Evolutionary conservation across 1,139 yeast species (phyloP).

Genomic region (Saccharomyces hybrid): DNA sequence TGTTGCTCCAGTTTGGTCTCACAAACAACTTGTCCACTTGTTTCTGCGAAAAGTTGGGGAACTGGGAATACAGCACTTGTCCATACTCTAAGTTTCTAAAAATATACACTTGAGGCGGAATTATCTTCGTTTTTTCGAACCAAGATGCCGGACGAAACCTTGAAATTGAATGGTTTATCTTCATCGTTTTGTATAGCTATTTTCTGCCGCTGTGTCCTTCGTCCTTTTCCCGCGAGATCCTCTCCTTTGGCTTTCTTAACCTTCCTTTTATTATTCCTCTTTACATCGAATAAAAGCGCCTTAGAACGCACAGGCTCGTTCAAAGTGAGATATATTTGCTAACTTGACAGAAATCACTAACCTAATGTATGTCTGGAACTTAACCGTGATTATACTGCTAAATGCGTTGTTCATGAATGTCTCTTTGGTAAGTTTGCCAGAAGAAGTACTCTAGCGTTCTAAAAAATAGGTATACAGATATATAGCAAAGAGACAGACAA

Average conservation of each 20-base stretch:
- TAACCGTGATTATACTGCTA: not conserved
- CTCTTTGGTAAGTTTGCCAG: not conserved
- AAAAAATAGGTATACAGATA: not conserved
- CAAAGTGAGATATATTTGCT: not conserved
- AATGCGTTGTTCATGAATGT: not conserved
- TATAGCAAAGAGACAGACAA: not conserved
- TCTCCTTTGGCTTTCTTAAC: not conserved
- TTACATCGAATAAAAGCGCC: too few species aligned
- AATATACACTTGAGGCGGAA: conserved; percentile 76
- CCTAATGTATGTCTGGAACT: not conserved
- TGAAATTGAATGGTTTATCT: conserved; percentile 17
- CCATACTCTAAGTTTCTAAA: conserved; percentile 85
- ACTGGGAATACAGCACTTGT: conserved; percentile 82
- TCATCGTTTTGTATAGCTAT: not conserved
- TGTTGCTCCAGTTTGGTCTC: conserved; percentile 84
- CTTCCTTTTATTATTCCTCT: not conserved
- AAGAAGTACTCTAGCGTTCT: not conserved
- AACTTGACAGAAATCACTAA: not conserved
- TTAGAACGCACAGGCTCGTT: not conserved
- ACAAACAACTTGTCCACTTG: conserved; percentile 65
- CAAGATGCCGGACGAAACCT: conserved; percentile 39
- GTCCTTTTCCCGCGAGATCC: not conserved
- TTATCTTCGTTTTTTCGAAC: conserved; percentile 42
- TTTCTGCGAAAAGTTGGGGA: conserved; percentile 56
- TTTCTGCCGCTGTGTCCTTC: not conserved